Evolutionary conservation across 768 basidiomycete species (phyloP).

Genomic region (Mycena indigotica): DNA sequence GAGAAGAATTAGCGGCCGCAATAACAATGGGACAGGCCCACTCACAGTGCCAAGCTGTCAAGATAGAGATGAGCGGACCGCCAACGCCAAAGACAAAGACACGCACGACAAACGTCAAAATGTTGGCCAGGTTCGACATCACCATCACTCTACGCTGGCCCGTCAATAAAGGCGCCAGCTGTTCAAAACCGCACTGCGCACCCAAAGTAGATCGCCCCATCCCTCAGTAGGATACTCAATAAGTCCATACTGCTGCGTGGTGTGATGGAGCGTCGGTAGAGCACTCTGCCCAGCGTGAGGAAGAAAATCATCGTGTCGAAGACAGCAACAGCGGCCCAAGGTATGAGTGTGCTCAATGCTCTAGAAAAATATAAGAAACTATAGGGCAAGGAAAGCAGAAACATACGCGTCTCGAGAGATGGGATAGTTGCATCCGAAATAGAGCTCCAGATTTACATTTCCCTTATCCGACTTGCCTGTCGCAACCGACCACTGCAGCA

Average conservation of each 20-base stretch:
- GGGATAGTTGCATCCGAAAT: background rate
- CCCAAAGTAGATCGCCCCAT: slow-evolving; percentile 19
- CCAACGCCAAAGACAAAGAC: background rate
- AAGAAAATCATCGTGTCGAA: slow-evolving; percentile 18
- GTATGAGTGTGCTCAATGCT: background rate
- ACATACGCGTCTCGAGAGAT: background rate
- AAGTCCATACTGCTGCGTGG: background rate
- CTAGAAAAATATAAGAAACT: too few relatives aligned
- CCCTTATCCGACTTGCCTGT: background rate
- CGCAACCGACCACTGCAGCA: slow-evolving; percentile 13
- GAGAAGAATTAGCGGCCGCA: background rate
- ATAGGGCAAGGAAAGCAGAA: too few relatives aligned
- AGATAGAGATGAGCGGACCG: background rate
- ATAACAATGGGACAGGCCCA: background rate
- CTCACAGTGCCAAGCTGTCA: slow-evolving; percentile 3
- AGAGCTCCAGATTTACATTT: background rate
- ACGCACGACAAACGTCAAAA: slow-evolving; percentile 13
- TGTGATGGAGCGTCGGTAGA: background rate
- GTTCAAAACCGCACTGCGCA: background rate
- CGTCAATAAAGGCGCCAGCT: background rate
- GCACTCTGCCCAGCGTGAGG: slow-evolving; percentile 11
- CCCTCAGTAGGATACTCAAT: slow-evolving; percentile 10
- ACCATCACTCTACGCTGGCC: slow-evolving; percentile 7
- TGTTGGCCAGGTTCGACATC: slow-evolving; percentile 10
- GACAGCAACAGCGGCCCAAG: slow-evolving; percentile 3